phyloP scores from a whole-genome alignment of 139 green algal species.

The Coelastrella sp. region DNA sequence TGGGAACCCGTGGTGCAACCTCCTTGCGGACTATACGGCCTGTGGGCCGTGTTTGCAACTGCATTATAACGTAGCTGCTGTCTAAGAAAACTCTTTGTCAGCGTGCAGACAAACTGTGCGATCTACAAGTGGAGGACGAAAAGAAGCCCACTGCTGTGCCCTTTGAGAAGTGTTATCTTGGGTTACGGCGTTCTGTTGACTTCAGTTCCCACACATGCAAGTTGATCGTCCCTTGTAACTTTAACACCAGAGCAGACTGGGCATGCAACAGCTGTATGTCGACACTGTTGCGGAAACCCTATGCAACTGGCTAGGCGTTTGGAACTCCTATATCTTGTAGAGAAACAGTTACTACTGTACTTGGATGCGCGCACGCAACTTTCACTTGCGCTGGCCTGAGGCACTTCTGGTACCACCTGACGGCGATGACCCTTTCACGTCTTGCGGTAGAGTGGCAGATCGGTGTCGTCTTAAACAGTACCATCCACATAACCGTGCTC shows the following conservation, averaged over 20 bases:
- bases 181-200: neutral
- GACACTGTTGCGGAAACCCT: neutral
- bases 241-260: neutral
- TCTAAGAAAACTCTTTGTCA: too few species aligned
- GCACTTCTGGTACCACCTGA: neutral
- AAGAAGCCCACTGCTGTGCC: neutral
- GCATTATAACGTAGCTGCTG: neutral
- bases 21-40: neutral
- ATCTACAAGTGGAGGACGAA: neutral
- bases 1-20: neutral
- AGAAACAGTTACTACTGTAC: too few species aligned
- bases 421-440: neutral
- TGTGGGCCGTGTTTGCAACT: slow-evolving; percentile 33
- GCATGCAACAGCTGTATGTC: neutral
- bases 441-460: neutral
- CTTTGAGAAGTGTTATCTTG: neutral
- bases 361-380: too few species aligned
- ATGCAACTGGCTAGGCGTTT: neutral
- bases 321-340: neutral
- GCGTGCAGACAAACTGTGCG: too few species aligned
- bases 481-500: too few species aligned
- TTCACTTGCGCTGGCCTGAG: neutral
- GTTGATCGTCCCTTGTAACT: too few species aligned
- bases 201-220: neutral
- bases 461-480: neutral